A percentile compares a stretch with the other conserved stretches of the same genome.
phyloP scores from a whole-genome alignment of 306 rosid species.

The Prinsepia uniflora region DNA sequence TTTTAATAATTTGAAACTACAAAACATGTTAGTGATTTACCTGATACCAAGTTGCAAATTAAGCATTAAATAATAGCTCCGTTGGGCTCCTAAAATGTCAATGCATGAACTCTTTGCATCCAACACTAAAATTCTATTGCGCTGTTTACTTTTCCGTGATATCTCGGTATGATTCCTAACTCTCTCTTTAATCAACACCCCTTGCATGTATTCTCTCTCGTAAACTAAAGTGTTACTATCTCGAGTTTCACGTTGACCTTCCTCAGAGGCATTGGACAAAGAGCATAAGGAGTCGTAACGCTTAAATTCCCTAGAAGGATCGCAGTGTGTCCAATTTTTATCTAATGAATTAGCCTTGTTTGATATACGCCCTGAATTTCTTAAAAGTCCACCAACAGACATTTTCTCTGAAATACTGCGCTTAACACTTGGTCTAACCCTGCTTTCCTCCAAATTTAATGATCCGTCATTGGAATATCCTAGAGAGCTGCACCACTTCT shows the following conservation, averaged over 20 bases:
- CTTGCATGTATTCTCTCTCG: conserved; percentile 93
- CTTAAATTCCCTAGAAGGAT: conserved; percentile 35
- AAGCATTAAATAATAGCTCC: conserved; percentile 46
- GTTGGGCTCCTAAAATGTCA: conserved; percentile 23
- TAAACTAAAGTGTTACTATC: conserved; percentile 33
- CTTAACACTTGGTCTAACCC: conserved; percentile 38
- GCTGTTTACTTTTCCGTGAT: conserved; percentile 38
- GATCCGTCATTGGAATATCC: conserved; percentile 25
- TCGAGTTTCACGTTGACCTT: conserved; percentile 37
- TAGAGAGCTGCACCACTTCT: conserved; percentile 51
- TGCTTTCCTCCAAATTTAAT: conserved; percentile 29
- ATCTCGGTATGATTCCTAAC: conserved; percentile 36
- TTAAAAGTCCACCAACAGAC: conserved; percentile 36
- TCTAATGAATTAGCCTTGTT: conserved; percentile 41
- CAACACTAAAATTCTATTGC: conserved; percentile 37
- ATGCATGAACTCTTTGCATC: conserved; percentile 50
- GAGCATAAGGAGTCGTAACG: conserved; percentile 30
- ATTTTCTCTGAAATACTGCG: conserved; percentile 57
- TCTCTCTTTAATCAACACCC: conserved; percentile 77
- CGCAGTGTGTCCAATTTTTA: conserved; percentile 25
- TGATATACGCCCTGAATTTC: conserved; percentile 44
- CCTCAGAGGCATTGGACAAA: conserved; percentile 31
- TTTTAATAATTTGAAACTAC: not conserved
- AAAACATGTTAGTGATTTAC: conserved; percentile 26
- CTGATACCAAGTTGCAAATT: conserved; percentile 65